These are phyloP conservation scores for Aurantiochytrium sp. DNA, from an alignment of 108 stramenopile genomes.

Conservation along the genomic window DNA sequence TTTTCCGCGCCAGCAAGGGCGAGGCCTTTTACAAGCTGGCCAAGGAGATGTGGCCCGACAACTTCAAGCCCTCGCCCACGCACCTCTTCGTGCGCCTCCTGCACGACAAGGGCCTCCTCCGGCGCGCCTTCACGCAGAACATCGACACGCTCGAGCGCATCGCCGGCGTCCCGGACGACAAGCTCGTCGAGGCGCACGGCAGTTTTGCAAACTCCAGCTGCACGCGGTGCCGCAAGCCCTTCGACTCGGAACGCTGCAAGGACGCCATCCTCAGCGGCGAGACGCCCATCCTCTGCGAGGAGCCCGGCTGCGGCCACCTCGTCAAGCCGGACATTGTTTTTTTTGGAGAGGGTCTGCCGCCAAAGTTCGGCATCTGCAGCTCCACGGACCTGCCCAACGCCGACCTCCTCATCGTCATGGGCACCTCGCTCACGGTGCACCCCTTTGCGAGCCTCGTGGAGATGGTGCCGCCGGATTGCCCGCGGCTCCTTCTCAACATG, in stretches of 20 bases:
- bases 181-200: conserved; percentile 84
- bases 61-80: conserved; percentile 73
- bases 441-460: conserved; percentile 40
- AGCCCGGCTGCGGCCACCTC: conserved; percentile 29
- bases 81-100: conserved; percentile 80
- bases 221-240: conserved; percentile 12
- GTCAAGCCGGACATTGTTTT: conserved; percentile 95
- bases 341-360: conserved; percentile 84
- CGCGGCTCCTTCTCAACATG: conserved; percentile 43
- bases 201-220: conserved; percentile 55
- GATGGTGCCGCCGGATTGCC: neutral
- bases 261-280: neutral
- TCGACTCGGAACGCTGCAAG: neutral
- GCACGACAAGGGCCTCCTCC: conserved; percentile 67
- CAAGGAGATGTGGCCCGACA: conserved; percentile 76
- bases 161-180: conserved; percentile 71
- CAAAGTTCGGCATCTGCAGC: conserved; percentile 55
- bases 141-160: conserved; percentile 83
- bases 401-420: conserved; percentile 76
- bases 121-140: conserved; percentile 80
- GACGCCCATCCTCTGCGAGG: neutral
- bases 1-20: conserved; percentile 52
- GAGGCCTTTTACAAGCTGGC: conserved; percentile 43
- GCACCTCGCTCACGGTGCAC: conserved; percentile 58
- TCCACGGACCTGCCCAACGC: conserved; percentile 7